Conservation (phyloP, 2,329 filamentous ascomycete species). For the Aspergillus sp. region DNA sequence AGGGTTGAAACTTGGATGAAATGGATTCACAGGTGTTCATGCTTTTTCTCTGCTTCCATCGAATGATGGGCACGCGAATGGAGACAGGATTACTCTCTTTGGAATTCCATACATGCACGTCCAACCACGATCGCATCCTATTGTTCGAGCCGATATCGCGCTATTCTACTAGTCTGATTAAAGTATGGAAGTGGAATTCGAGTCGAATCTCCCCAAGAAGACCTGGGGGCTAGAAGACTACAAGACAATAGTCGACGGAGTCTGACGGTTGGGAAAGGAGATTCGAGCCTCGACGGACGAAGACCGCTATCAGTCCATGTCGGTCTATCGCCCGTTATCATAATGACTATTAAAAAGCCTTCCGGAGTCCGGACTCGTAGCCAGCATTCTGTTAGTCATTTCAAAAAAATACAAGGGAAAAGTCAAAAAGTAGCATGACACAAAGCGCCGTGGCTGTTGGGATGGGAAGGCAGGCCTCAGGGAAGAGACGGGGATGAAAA, state of each 20-base stretch:
- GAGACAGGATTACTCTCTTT: constrained; percentile 4
- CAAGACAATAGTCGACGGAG: background rate
- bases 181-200: constrained; percentile 1
- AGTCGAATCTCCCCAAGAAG: constrained; percentile 1
- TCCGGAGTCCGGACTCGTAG: background rate
- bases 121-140: background rate
- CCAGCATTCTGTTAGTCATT: background rate
- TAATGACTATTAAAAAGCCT: background rate
- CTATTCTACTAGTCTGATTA: constrained; percentile 4
- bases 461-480: background rate
- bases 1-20: background rate
- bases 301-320: background rate
- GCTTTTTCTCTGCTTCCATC: background rate
- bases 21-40: constrained; percentile 7
- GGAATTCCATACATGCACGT: constrained; percentile 5
- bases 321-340: background rate
- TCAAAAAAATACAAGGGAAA: background rate
- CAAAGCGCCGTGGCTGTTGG: background rate
- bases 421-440: background rate
- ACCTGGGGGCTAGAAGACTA: background rate
- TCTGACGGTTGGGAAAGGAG: background rate
- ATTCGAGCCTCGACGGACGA: background rate
- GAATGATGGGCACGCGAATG: constrained; percentile 5
- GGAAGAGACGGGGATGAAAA: background rate
- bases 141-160: constrained; percentile 1